A percentile compares a stretch with the other conserved stretches of the same genome.
Evolutionary conservation across 805 yeast genomes (phyloP).

Genomic region (Limtongia smithiae): DNA sequence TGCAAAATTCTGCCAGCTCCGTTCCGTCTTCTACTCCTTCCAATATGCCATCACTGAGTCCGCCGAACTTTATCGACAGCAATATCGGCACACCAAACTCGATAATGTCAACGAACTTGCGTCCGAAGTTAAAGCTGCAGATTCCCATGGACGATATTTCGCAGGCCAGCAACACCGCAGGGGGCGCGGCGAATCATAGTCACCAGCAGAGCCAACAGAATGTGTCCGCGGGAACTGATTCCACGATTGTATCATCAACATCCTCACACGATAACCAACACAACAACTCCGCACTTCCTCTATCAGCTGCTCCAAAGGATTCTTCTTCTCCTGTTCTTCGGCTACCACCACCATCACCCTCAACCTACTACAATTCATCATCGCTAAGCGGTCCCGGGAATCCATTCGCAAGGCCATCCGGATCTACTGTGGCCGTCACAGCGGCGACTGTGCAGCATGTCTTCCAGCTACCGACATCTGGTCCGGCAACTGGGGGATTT

Average conservation of each 20-base stretch:
- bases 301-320: conserved; percentile 22
- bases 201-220: neutral
- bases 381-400: conserved; percentile 35
- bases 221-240: conserved; percentile 8
- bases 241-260: conserved; percentile 16
- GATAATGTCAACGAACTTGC: neutral
- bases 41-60: conserved; percentile 8
- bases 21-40: neutral
- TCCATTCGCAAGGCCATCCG: conserved; percentile 31
- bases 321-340: conserved; percentile 32
- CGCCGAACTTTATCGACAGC: conserved; percentile 3
- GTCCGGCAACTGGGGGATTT: neutral
- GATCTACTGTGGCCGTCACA: no score
- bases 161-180: conserved; percentile 8
- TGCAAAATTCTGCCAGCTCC: neutral
- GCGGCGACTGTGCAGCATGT: no score
- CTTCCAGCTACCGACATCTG: neutral
- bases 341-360: conserved; percentile 38
- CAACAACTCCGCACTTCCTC: conserved; percentile 8
- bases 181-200: neutral
- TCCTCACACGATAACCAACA: conserved; percentile 6
- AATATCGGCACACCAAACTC: neutral
- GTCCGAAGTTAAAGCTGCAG: conserved; percentile 41
- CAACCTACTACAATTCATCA: conserved; percentile 31
- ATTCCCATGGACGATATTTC: conserved; percentile 34